Conservation (phyloP, 257 asterid species). For the Cinchona pubescens region DNA sequence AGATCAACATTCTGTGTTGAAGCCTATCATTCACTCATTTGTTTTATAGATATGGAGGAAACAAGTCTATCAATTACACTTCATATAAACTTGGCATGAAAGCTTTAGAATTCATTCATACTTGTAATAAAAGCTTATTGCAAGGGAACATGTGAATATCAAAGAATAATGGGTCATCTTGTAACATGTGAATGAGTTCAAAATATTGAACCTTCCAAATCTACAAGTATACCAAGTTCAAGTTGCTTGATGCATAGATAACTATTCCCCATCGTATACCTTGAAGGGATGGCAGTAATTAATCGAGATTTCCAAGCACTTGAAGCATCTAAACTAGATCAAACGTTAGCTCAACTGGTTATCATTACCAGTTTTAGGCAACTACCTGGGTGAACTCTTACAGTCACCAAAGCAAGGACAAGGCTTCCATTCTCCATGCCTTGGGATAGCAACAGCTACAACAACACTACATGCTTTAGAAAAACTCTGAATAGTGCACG, state of each 20-base stretch:
- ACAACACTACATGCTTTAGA: not conserved
- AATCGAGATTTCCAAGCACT: not conserved
- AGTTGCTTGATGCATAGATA: not conserved
- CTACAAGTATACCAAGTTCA: not conserved
- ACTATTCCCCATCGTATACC: not conserved
- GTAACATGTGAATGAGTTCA: not conserved
- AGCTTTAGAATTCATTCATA: not conserved
- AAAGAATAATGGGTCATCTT: not conserved
- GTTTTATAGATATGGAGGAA: conserved; percentile 24
- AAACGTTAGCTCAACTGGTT: not conserved
- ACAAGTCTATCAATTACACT: conserved; percentile 31
- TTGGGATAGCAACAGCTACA: not conserved
- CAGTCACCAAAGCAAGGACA: not conserved
- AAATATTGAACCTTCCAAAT: not conserved
- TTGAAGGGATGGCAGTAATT: not conserved
- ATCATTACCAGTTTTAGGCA: not conserved
- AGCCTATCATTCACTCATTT: conserved; percentile 36
- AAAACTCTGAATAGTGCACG: not conserved
- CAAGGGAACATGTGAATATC: not conserved
- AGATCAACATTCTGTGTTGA: conserved; percentile 40
- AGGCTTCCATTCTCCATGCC: not conserved
- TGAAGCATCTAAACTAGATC: not conserved
- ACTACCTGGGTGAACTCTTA: not conserved
- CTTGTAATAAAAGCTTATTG: not conserved
- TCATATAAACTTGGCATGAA: conserved; percentile 35